Percentiles rank a stretch among this genome's conserved stretches.
These are phyloP conservation scores for Quercus robur DNA, from an alignment of 306 rosid genomes.

Conservation along the genomic window DNA sequence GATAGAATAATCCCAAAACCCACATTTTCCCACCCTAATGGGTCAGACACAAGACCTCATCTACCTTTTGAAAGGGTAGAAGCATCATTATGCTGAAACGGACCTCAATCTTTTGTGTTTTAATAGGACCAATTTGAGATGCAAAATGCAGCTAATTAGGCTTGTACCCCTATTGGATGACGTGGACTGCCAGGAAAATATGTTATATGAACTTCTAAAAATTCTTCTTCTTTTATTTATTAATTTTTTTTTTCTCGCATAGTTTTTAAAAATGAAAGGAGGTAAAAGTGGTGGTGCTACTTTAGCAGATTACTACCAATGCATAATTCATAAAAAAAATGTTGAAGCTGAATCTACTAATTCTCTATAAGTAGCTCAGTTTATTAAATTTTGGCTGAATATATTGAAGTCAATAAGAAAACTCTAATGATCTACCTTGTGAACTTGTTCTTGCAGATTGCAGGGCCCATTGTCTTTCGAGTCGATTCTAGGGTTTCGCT, in stretches of 20 bases:
- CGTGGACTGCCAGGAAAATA: background rate
- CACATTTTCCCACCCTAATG: background rate
- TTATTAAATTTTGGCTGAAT: background rate
- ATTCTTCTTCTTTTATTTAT: too few relatives aligned
- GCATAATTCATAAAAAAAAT: background rate
- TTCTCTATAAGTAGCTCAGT: background rate
- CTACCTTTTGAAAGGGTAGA: background rate
- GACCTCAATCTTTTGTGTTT: background rate
- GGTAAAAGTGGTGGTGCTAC: background rate
- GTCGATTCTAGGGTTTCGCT: slow-evolving; percentile 60
- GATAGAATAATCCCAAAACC: background rate
- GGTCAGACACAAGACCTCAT: background rate
- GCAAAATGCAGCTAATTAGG: background rate
- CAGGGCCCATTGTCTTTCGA: slow-evolving; percentile 70
- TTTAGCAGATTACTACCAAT: background rate
- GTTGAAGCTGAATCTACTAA: background rate
- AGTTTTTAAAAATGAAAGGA: background rate
- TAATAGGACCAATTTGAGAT: background rate
- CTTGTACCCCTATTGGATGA: background rate
- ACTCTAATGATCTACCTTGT: background rate
- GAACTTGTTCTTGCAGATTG: slow-evolving; percentile 42
- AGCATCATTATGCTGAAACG: background rate
- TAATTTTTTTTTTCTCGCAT: too few relatives aligned
- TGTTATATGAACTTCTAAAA: too few relatives aligned
- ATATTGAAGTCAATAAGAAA: background rate